Conservation (phyloP, 257 asterid genomes). For the Misopates orontium region DNA sequence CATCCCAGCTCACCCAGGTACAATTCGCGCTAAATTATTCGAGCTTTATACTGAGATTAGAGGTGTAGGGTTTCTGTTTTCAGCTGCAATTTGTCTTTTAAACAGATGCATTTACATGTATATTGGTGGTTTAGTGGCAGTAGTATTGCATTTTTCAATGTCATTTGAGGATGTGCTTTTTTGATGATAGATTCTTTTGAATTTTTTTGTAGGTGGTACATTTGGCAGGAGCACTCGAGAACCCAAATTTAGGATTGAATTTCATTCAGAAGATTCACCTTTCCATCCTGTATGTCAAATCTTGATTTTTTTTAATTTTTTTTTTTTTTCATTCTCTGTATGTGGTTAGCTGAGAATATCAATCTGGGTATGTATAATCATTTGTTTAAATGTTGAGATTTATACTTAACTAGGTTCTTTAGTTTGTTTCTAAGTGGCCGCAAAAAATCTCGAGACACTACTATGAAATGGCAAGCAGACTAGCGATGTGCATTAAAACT, state of each 20-base stretch:
- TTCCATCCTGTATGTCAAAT: conserved; percentile 70
- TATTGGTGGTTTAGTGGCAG: conserved; percentile 5
- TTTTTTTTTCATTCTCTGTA: conserved; percentile 19
- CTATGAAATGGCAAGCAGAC: too few species aligned
- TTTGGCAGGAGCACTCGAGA: conserved; percentile 82
- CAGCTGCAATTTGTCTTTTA: not conserved
- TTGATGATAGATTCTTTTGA: conserved; percentile 16
- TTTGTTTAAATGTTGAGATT: not conserved
- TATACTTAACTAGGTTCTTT: too few species aligned
- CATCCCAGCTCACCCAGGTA: conserved; percentile 56
- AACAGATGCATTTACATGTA: not conserved
- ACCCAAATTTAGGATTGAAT: conserved; percentile 85
- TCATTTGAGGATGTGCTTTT: not conserved
- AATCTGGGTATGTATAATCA: not conserved
- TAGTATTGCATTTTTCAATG: not conserved
- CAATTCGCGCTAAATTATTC: too few species aligned
- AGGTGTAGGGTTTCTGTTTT: conserved; percentile 1
- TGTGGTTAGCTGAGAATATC: conserved; percentile 11
- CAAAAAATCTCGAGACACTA: too few species aligned
- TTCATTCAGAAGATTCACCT: conserved; percentile 78
- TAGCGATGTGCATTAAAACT: too few species aligned
- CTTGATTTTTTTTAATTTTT: conserved; percentile 4
- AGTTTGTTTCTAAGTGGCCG: too few species aligned
- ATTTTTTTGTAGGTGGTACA: conserved; percentile 66
- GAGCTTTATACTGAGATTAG: conserved; percentile 5